Conservation (phyloP, 2,329 filamentous ascomycete genomes). For the Exophiala lecanii-corni region DNA sequence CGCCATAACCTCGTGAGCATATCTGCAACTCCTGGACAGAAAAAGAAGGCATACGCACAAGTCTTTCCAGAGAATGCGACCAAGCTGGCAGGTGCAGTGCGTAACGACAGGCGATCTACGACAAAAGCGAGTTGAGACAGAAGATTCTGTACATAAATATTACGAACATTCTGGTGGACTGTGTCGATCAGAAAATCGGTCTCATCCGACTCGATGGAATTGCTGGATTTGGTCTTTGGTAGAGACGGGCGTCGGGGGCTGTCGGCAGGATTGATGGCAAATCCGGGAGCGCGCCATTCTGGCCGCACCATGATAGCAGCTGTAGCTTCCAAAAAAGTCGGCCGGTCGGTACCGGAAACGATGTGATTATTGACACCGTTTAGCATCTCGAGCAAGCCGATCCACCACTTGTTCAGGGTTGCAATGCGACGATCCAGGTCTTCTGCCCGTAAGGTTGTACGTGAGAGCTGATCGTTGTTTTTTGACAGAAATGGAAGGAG, state of each 20-base stretch:
- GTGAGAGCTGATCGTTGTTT: slow-evolving; percentile 64
- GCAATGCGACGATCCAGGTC: slow-evolving; percentile 75
- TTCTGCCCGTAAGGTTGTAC: slow-evolving; percentile 63
- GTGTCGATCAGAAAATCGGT: slow-evolving; percentile 69
- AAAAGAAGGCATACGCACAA: slow-evolving; percentile 89
- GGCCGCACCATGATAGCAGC: slow-evolving; percentile 80
- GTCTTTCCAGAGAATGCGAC: slow-evolving; percentile 87
- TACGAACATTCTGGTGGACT: slow-evolving; percentile 81
- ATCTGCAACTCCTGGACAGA: slow-evolving; percentile 80
- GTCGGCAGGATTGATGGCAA: slow-evolving; percentile 43
- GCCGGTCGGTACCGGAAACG: slow-evolving; percentile 77
- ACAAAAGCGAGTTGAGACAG: slow-evolving; percentile 78
- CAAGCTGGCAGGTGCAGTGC: slow-evolving; percentile 65
- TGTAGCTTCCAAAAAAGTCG: slow-evolving; percentile 71
- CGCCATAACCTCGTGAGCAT: slow-evolving; percentile 79
- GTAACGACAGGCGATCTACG: slow-evolving; percentile 81
- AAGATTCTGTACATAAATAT: slow-evolving; percentile 78
- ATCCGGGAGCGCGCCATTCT: slow-evolving; percentile 76
- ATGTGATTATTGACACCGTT: slow-evolving; percentile 70
- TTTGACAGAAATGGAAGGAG: slow-evolving; percentile 73
- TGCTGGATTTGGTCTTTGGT: slow-evolving; percentile 49
- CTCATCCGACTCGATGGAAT: slow-evolving; percentile 56
- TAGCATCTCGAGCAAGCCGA: slow-evolving; percentile 72
- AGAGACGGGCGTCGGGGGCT: slow-evolving; percentile 34
- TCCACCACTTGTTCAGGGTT: slow-evolving; percentile 91